These are phyloP conservation scores for Paraurostyla sp. DNA, from an alignment of 73 alveolate genomes.

Conservation along the genomic window DNA sequence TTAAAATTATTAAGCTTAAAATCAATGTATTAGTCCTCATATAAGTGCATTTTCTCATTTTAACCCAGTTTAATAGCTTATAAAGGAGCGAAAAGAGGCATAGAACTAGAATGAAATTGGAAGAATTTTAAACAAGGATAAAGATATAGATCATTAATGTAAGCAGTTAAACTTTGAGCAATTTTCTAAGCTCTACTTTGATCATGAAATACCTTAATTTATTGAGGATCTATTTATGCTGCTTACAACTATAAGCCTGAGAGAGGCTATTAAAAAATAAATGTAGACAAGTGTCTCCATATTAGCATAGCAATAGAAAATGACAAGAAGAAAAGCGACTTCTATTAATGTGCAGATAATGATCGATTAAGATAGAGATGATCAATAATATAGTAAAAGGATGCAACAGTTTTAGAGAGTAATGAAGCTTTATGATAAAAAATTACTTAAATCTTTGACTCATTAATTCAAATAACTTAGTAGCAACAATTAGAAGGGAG, in stretches of 20 bases:
- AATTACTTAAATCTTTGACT: background rate
- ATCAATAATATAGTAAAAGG: background rate
- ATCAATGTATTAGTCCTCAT: conserved; percentile 19
- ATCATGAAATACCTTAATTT: conserved; percentile 16
- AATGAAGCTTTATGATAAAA: background rate
- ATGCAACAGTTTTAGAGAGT: background rate
- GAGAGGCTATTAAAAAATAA: background rate
- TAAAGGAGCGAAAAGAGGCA: conserved; percentile 43
- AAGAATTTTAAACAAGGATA: background rate
- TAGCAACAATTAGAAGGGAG: background rate
- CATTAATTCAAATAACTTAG: background rate
- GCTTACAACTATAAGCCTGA: conserved; percentile 4
- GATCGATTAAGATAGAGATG: conserved; percentile 10
- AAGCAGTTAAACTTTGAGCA: conserved; percentile 33
- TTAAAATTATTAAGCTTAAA: background rate
- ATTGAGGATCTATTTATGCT: conserved; percentile 16
- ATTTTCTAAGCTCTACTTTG: conserved; percentile 19
- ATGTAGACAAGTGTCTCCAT: background rate
- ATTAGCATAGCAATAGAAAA: background rate
- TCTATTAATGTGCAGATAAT: background rate
- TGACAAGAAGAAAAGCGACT: conserved; percentile 3
- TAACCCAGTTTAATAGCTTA: conserved; percentile 21
- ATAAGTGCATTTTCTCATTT: conserved; percentile 47
- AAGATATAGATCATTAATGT: background rate
- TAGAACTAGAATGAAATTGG: background rate